phyloP scores from a whole-genome alignment of 345 rosid genomes.

The Viola odorata region DNA sequence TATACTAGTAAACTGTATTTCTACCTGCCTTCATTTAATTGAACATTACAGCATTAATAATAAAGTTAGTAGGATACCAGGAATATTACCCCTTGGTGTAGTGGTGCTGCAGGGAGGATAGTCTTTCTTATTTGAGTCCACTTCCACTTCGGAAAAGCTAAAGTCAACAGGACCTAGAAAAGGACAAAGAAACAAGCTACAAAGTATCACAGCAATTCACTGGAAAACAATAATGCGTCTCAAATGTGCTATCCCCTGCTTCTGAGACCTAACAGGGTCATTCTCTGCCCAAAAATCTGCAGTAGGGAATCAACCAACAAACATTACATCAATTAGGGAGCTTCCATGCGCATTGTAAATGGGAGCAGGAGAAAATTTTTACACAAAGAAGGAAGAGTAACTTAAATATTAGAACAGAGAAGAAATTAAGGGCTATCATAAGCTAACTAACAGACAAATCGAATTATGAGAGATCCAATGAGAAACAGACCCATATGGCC shows the following conservation, averaged over 20 bases:
- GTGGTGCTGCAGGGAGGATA: too few relatives aligned
- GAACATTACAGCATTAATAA: constrained; percentile 1
- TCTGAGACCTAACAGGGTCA: too few relatives aligned
- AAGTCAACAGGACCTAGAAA: constrained; percentile 6
- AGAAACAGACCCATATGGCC: background rate
- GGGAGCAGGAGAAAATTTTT: too few relatives aligned
- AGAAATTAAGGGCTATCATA: background rate
- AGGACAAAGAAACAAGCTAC: background rate
- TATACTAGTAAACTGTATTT: constrained; percentile 10
- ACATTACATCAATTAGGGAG: too few relatives aligned
- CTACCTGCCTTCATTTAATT: constrained; percentile 7
- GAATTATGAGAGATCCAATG: background rate
- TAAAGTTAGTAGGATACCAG: constrained; percentile 15
- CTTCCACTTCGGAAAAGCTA: constrained; percentile 14
- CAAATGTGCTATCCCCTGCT: background rate
- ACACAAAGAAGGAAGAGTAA: background rate
- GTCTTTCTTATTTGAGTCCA: constrained; percentile 10
- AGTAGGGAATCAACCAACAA: too few relatives aligned
- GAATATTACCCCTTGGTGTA: constrained; percentile 4
- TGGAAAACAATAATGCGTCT: background rate
- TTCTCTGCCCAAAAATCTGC: too few relatives aligned
- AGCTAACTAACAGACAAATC: background rate
- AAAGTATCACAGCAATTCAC: background rate
- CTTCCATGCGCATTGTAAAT: too few relatives aligned
- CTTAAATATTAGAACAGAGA: background rate